These are phyloP conservation scores for Ramularia endophylla DNA, from an alignment of 2,329 filamentous ascomycete genomes.

Conservation along the genomic window DNA sequence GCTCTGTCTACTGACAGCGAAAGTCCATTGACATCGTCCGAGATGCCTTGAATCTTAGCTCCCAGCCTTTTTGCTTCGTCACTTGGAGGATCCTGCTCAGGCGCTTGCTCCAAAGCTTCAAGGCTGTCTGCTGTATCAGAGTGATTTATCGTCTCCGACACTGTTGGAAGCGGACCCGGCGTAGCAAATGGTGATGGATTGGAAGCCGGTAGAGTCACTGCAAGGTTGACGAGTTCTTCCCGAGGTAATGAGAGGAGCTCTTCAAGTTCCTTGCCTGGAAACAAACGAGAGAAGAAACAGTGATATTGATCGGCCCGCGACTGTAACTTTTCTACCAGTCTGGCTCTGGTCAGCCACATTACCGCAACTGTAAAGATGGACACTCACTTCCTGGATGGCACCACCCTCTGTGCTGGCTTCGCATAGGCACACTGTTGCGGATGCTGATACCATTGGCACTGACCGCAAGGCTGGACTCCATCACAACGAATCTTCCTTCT, in stretches of 20 bases:
- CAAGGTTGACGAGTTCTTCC: conserved; percentile 42
- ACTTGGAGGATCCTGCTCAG: conserved; percentile 58
- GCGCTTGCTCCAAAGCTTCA: conserved; percentile 63
- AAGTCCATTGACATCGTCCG: conserved; percentile 30
- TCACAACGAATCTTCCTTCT: conserved; percentile 52
- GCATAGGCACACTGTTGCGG: conserved; percentile 75
- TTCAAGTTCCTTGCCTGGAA: conserved; percentile 38
- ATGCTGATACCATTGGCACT: conserved; percentile 75
- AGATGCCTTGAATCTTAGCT: conserved; percentile 37
- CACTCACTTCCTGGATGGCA: conserved; percentile 69
- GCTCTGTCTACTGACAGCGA: conserved; percentile 27
- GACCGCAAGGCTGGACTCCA: conserved; percentile 73
- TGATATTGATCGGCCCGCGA: conserved; percentile 44
- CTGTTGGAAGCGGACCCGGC: background rate
- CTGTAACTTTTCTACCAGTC: conserved; percentile 52
- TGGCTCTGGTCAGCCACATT: conserved; percentile 35
- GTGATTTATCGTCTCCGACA: conserved; percentile 27
- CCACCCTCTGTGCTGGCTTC: conserved; percentile 69
- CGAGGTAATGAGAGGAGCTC: conserved; percentile 35
- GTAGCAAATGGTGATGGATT: conserved; percentile 28
- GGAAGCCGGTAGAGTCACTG: conserved; percentile 37
- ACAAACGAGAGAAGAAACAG: conserved; percentile 37
- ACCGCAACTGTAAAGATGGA: background rate
- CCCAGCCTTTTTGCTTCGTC: conserved; percentile 52
- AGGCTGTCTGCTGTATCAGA: conserved; percentile 49